Evolutionary conservation across 2,329 filamentous ascomycete genomes (phyloP).

Genomic region (Calonectria hawksworthii): DNA sequence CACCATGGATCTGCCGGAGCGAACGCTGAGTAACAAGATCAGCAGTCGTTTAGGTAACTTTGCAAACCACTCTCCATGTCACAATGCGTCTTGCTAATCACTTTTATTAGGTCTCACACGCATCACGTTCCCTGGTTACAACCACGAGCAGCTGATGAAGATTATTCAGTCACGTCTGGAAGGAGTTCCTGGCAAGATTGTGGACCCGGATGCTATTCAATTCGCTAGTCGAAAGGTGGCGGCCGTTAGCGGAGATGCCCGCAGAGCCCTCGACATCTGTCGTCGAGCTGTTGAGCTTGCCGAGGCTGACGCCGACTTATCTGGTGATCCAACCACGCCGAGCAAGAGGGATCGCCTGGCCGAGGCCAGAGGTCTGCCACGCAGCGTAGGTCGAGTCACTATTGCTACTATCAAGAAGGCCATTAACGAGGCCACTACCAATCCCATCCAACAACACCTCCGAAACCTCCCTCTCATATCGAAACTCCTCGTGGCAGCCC

Average conservation of each 20-base stretch:
- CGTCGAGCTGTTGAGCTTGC: slow-evolving; percentile 94
- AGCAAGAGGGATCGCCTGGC: slow-evolving; percentile 63
- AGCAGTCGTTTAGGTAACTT: slow-evolving; percentile 81
- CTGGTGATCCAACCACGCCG: slow-evolving; percentile 69
- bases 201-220: slow-evolving; percentile 93
- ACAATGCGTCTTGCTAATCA: slow-evolving; percentile 1
- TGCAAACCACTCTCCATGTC: not conserved
- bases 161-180: slow-evolving; percentile 96
- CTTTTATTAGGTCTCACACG: slow-evolving; percentile 76
- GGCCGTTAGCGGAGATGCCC: slow-evolving; percentile 93
- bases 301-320: slow-evolving; percentile 78
- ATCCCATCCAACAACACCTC: slow-evolving; percentile 90
- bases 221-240: slow-evolving; percentile 98
- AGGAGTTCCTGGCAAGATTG: slow-evolving; percentile 89
- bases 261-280: slow-evolving; percentile 94
- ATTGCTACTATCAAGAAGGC: slow-evolving; percentile 95
- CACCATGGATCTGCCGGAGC: slow-evolving; percentile 97
- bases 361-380: slow-evolving; percentile 44
- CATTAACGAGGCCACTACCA: slow-evolving; percentile 94
- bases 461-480: slow-evolving; percentile 84
- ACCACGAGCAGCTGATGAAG: slow-evolving; percentile 95
- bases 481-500: slow-evolving; percentile 87
- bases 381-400: slow-evolving; percentile 75
- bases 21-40: slow-evolving; percentile 98
- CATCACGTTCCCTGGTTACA: slow-evolving; percentile 98